A percentile compares a stretch with the other conserved stretches of the same genome.
phyloP scores from a whole-genome alignment of 2,329 filamentous ascomycete species.

The Pseudogymnoascus sp. region DNA sequence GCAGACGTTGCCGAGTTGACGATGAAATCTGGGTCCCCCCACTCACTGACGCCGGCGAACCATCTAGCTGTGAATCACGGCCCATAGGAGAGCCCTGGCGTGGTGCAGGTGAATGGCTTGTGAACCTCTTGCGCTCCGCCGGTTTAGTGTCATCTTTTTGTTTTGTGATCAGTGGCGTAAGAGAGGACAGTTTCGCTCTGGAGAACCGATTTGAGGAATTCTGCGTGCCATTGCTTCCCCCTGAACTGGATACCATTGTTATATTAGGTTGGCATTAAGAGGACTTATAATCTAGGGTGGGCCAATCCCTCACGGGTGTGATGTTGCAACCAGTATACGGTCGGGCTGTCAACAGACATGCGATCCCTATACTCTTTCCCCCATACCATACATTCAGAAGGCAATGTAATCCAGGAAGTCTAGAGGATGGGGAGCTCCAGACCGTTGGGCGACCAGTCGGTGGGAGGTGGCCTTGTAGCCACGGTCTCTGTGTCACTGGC shows the following conservation, averaged over 20 bases:
- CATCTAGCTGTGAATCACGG: background rate
- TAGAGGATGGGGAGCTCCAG: background rate
- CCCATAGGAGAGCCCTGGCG: constrained; percentile 1
- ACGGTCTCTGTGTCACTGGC: background rate
- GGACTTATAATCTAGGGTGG: background rate
- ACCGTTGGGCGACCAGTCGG: background rate
- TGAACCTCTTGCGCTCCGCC: background rate
- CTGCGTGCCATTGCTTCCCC: background rate
- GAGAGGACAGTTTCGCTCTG: background rate
- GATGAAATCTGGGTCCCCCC: background rate
- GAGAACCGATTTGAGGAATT: constrained; percentile 5
- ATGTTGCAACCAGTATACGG: constrained; percentile 2
- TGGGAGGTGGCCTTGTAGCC: background rate
- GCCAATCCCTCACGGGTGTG: background rate
- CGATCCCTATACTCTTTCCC: background rate
- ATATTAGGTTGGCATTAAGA: constrained; percentile 6
- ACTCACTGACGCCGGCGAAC: background rate
- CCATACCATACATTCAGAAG: background rate
- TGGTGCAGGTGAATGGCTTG: background rate
- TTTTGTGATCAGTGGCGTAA: background rate
- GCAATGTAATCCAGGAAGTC: background rate
- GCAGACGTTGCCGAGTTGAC: constrained; percentile 12
- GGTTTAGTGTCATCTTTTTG: background rate
- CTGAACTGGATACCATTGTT: constrained; percentile 8
- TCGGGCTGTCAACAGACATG: background rate